Conservation (phyloP, 495 filamentous ascomycete species). For the Pyrenula massariospora region DNA sequence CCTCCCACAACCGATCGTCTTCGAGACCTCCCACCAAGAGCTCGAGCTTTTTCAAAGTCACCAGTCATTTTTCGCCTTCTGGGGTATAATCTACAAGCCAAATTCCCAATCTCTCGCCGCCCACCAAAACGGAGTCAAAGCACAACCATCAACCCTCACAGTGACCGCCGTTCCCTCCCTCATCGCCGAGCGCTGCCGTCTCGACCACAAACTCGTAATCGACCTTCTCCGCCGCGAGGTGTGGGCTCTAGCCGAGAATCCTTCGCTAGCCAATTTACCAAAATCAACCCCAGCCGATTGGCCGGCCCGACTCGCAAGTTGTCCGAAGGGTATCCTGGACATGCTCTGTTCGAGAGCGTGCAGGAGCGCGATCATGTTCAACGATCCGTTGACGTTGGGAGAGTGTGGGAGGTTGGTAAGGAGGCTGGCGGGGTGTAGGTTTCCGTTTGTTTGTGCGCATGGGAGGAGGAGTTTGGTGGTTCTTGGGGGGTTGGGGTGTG, state of each 20-base stretch:
- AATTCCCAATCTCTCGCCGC: not conserved
- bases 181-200: conserved; percentile 64
- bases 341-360: conserved; percentile 85
- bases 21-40: conserved; percentile 51
- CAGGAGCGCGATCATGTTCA: conserved; percentile 93
- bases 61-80: conserved; percentile 43
- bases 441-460: conserved; percentile 92
- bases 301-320: conserved; percentile 48
- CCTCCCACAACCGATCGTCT: conserved; percentile 41
- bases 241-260: conserved; percentile 39
- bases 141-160: conserved; percentile 21
- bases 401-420: conserved; percentile 57
- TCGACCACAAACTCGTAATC: conserved; percentile 55
- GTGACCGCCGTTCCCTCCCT: conserved; percentile 51
- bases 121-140: conserved; percentile 2
- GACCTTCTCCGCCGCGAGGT: conserved; percentile 64
- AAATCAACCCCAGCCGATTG: conserved; percentile 20
- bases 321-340: conserved; percentile 71
- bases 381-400: conserved; percentile 54
- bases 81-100: conserved; percentile 58
- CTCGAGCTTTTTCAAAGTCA: conserved; percentile 40
- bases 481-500: not conserved
- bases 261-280: not conserved
- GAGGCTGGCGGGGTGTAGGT: conserved; percentile 53
- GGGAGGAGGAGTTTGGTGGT: conserved; percentile 44